phyloP scores from a whole-genome alignment of 1,139 yeast species.

The Meyerozyma carpophila region DNA sequence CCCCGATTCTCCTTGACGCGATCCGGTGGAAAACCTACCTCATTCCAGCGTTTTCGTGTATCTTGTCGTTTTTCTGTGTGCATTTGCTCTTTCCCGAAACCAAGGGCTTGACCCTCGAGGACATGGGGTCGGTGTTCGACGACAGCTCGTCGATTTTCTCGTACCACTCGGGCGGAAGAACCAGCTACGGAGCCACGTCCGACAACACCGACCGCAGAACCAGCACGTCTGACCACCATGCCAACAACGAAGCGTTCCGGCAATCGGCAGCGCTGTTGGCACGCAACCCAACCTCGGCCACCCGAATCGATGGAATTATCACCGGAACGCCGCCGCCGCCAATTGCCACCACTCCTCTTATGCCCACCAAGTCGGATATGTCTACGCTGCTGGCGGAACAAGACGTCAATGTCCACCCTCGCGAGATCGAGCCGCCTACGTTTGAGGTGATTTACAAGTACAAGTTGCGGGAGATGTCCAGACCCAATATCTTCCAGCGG shows the following conservation, averaged over 20 bases:
- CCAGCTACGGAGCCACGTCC: constrained; percentile 18
- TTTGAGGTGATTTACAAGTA: constrained; percentile 26
- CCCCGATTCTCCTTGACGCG: constrained; percentile 74
- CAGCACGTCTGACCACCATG: constrained; percentile 13
- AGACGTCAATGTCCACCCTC: constrained; percentile 19
- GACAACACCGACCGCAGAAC: constrained; percentile 12
- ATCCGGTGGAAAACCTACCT: constrained; percentile 79
- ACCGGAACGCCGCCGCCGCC: constrained; percentile 23
- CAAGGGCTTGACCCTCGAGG: constrained; percentile 82
- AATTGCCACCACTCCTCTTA: constrained; percentile 10
- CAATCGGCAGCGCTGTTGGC: constrained; percentile 37
- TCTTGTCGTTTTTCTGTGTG: constrained; percentile 64
- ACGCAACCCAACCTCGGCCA: constrained; percentile 29
- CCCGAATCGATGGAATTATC: constrained; percentile 28
- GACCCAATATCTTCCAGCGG: neutral
- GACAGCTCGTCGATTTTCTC: constrained; percentile 38
- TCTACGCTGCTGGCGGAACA: constrained; percentile 3
- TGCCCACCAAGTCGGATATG: constrained; percentile 20
- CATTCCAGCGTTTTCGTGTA: constrained; percentile 75
- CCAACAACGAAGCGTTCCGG: constrained; percentile 17
- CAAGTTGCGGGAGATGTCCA: constrained; percentile 13
- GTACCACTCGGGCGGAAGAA: constrained; percentile 30
- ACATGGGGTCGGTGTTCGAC: constrained; percentile 53
- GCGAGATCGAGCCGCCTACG: constrained; percentile 37
- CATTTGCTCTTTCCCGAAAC: constrained; percentile 79